A percentile compares a stretch with the other conserved stretches of the same genome.
Evolutionary conservation across 352 stramenopile species (phyloP).

Genomic region (Pythium dissotocum): DNA sequence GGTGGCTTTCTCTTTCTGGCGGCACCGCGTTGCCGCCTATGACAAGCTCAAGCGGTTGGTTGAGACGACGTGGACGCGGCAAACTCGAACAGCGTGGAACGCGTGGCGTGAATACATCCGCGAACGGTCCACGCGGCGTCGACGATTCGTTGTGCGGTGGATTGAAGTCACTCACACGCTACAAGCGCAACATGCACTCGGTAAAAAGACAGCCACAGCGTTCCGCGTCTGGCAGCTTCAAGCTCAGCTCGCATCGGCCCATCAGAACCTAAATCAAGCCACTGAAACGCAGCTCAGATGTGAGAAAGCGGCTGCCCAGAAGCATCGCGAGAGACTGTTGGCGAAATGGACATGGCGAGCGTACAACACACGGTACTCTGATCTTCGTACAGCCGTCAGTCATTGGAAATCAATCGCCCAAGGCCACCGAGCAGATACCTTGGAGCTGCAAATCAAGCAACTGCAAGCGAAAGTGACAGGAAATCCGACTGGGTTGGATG

Average conservation of each 20-base stretch:
- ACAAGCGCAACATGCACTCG: background rate
- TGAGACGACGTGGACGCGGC: background rate
- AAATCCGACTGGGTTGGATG: background rate
- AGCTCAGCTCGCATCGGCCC: background rate
- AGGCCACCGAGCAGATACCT: background rate
- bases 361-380: constrained; percentile 35
- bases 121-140: constrained; percentile 4
- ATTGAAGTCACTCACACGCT: constrained; percentile 13
- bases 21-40: background rate
- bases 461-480: background rate
- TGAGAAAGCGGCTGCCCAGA: background rate
- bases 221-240: constrained; percentile 23
- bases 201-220: constrained; percentile 6
- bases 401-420: background rate
- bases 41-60: background rate
- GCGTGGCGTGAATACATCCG: constrained; percentile 12
- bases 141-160: constrained; percentile 17
- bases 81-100: background rate
- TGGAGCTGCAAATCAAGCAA: background rate
- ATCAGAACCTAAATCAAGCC: background rate
- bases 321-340: constrained; percentile 4
- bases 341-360: constrained; percentile 42
- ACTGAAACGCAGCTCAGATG: background rate
- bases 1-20: constrained; percentile 4
- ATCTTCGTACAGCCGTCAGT: constrained; percentile 23